Conservation (phyloP, 1,284 basidiomycete genomes). For the Veloporphyrellus conicus region DNA sequence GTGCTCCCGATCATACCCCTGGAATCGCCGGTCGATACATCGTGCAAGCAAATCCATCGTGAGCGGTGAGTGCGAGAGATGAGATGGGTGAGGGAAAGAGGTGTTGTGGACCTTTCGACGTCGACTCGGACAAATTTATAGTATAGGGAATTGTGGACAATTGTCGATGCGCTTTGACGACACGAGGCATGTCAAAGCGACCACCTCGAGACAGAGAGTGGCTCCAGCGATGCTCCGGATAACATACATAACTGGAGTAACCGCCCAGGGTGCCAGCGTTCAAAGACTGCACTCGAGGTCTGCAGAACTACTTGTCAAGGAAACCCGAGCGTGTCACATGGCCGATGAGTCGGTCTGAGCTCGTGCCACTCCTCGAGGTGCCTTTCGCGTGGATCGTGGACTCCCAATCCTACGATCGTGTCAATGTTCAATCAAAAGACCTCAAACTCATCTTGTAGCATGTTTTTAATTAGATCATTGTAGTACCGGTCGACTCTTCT, state of each 20-base stretch:
- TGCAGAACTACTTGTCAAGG: background rate
- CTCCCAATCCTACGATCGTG: too few relatives aligned
- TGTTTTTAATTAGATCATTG: too few relatives aligned
- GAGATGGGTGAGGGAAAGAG: background rate
- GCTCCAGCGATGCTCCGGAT: constrained; percentile 7
- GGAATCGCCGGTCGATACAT: constrained; percentile 10
- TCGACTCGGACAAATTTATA: constrained; percentile 21
- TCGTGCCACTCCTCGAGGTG: too few relatives aligned
- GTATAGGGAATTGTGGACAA: constrained; percentile 19
- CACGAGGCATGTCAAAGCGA: constrained; percentile 28
- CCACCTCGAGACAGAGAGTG: constrained; percentile 14
- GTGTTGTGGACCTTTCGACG: background rate
- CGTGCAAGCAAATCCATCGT: constrained; percentile 10
- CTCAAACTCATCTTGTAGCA: too few relatives aligned
- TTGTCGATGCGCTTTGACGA: constrained; percentile 22
- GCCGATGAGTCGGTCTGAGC: too few relatives aligned
- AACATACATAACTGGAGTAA: background rate
- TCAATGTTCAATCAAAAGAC: too few relatives aligned
- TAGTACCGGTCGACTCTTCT: too few relatives aligned
- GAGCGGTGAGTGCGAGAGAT: background rate
- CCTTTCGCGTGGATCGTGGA: too few relatives aligned
- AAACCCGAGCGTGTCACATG: too few relatives aligned
- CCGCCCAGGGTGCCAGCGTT: background rate
- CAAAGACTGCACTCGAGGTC: background rate
- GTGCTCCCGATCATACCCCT: constrained; percentile 8